These are phyloP conservation scores for Sclerotinia trifoliorum DNA, from an alignment of 2,329 filamentous ascomycete genomes.

Conservation along the genomic window DNA sequence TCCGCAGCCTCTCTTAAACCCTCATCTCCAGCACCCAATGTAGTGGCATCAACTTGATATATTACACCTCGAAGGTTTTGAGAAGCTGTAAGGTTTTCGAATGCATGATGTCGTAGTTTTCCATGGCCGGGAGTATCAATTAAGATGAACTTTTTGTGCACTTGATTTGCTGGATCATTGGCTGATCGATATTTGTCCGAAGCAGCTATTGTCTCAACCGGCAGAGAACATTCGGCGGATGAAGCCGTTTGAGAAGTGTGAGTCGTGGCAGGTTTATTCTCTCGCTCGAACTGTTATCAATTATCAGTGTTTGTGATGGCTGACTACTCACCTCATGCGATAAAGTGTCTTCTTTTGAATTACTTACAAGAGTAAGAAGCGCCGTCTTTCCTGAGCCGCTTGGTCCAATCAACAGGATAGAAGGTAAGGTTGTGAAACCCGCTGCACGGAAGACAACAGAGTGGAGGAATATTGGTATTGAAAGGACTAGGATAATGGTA, in stretches of 20 bases:
- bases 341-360: not conserved
- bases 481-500: conserved; percentile 69
- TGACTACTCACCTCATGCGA: conserved; percentile 11
- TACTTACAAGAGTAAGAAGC: conserved; percentile 70
- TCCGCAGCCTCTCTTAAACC: conserved; percentile 70
- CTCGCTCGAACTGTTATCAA: conserved; percentile 52
- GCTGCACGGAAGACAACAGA: conserved; percentile 64
- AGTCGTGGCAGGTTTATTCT: conserved; percentile 43
- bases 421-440: conserved; percentile 67
- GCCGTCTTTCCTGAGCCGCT: conserved; percentile 84
- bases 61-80: conserved; percentile 68
- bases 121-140: conserved; percentile 93
- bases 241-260: conserved; percentile 63
- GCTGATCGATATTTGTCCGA: conserved; percentile 64
- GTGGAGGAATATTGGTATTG: conserved; percentile 75
- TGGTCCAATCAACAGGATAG: conserved; percentile 78
- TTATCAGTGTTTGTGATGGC: conserved; percentile 23
- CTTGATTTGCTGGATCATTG: conserved; percentile 58
- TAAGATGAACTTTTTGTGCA: conserved; percentile 69
- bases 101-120: conserved; percentile 76
- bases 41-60: conserved; percentile 84
- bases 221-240: conserved; percentile 55
- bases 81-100: conserved; percentile 49
- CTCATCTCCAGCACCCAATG: conserved; percentile 55
- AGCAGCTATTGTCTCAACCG: conserved; percentile 49